A percentile compares a stretch with the other conserved stretches of the same genome.
These are phyloP conservation scores for Xylaria hypoxylon DNA, from an alignment of 2,329 filamentous ascomycete species.

Conservation along the genomic window DNA sequence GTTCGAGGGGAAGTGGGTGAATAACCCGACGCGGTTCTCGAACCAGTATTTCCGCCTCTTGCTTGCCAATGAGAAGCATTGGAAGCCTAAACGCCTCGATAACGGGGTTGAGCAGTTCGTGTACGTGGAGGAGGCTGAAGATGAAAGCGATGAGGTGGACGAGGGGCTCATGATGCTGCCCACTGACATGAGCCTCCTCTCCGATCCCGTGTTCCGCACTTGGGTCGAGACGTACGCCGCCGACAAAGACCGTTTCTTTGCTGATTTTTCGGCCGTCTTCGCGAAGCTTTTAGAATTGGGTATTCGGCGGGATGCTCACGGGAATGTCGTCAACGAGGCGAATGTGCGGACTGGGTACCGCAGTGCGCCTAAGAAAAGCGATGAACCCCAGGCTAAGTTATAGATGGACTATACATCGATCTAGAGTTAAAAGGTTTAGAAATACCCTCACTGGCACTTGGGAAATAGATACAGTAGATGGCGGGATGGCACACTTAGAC, in stretches of 20 bases:
- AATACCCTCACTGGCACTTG: slow-evolving; percentile 11
- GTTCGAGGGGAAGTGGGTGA: slow-evolving; percentile 54
- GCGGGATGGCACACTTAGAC: slow-evolving; percentile 17
- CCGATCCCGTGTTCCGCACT: slow-evolving; percentile 63
- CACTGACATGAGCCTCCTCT: slow-evolving; percentile 69
- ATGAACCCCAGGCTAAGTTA: slow-evolving; percentile 52
- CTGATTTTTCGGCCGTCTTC: slow-evolving; percentile 69
- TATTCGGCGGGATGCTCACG: slow-evolving; percentile 65
- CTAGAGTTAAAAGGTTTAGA: slow-evolving; percentile 1
- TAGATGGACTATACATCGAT: slow-evolving; percentile 40
- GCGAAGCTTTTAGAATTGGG: slow-evolving; percentile 71
- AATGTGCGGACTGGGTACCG: slow-evolving; percentile 61
- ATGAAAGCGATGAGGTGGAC: slow-evolving; percentile 56
- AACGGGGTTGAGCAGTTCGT: slow-evolving; percentile 62
- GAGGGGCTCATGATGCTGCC: slow-evolving; percentile 76
- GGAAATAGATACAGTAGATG: slow-evolving; percentile 17
- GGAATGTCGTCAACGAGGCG: slow-evolving; percentile 66
- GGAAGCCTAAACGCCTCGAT: slow-evolving; percentile 47
- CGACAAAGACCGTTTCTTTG: slow-evolving; percentile 72
- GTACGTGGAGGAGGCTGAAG: slow-evolving; percentile 65
- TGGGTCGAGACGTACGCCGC: slow-evolving; percentile 70
- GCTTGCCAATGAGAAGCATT: slow-evolving; percentile 50
- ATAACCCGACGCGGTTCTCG: slow-evolving; percentile 54
- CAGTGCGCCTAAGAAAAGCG: slow-evolving; percentile 51
- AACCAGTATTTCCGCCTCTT: slow-evolving; percentile 54